Base-by-base conservation (phyloP, 164 flowering plant genomes). In the Santalum album region DNA sequence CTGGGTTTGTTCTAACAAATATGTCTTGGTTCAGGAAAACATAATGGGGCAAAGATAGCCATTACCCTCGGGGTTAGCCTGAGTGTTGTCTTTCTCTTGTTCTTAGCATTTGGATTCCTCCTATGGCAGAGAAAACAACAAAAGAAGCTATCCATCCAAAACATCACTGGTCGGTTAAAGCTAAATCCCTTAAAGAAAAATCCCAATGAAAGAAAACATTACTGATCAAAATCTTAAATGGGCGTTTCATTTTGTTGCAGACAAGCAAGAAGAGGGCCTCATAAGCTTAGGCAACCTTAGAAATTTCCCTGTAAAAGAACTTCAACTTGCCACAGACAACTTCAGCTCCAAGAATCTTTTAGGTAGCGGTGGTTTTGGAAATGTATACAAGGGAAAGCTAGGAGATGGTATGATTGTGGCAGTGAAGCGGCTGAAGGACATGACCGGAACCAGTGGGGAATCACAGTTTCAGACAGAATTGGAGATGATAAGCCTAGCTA, bases 401-500 rank as follows among this genome's bases (percentile, higher is more conserved):
- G 73, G 62, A 29, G 87, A 87, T 56, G 91, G 91, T 14, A 74
- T 85, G 6, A 19, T 83, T 54, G 83, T 87, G 38, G 97, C 97
- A 0, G 96, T 90, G 45, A 90, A 90, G 49, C 71, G 97, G 48
- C 57, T 87, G 12, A 87, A 87, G 59, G 97, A 90, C 54, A 49
- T 80, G 9, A 63, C 65, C 7, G 95, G 89, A 20, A 65, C 78
- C 1, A 60, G 81, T 17, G 96, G 97, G 0, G 96, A 90, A 38
- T 62, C 75, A 1, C 97, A 90, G 61, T 90, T 90, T 46, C 69
- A 77, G 51, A 90, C 87, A 0, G 97, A 90, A 60, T 56, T 90
- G 54, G 97, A 90, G 65, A 81, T 90, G 84, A 90, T 90, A 24
- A 87, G 97, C 74, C 68, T 90, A 27, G 97, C 97, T 0, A 94